These are phyloP conservation scores for Epichloe glyceriae DNA, from an alignment of 2,329 filamentous ascomycete species.

Conservation along the genomic window DNA sequence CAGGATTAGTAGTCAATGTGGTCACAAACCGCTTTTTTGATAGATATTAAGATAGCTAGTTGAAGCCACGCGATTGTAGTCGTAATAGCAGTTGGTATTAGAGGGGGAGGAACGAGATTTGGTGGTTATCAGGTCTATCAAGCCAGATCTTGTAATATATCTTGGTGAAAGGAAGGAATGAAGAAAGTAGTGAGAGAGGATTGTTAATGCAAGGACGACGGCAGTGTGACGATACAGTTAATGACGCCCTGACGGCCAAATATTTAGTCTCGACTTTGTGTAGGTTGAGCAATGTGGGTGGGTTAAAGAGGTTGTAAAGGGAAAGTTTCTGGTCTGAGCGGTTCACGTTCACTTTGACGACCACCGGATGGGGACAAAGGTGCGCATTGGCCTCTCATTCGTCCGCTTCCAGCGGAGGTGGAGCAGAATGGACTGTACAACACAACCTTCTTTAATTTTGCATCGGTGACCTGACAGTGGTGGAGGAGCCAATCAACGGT, in stretches of 20 bases:
- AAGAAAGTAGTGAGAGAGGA: background rate
- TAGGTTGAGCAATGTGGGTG: background rate
- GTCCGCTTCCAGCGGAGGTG: background rate
- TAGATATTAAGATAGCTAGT: background rate
- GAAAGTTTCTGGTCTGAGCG: background rate
- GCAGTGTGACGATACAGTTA: background rate
- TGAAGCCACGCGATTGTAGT: background rate
- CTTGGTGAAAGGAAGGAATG: background rate
- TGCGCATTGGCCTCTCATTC: background rate
- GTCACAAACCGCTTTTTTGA: constrained; percentile 16
- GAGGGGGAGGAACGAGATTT: background rate
- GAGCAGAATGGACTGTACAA: too few relatives aligned
- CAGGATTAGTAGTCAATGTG: constrained; percentile 19
- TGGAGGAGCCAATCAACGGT: too few relatives aligned
- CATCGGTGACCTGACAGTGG: too few relatives aligned
- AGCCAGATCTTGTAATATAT: background rate
- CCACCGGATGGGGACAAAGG: background rate
- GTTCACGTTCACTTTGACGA: background rate
- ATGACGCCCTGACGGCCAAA: too few relatives aligned
- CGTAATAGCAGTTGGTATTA: background rate
- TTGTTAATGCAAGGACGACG: background rate
- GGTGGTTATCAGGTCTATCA: background rate
- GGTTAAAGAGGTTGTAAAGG: background rate
- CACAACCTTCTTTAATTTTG: too few relatives aligned
- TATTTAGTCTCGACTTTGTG: too few relatives aligned